phyloP scores from a whole-genome alignment of 139 green algal genomes.

The Zygnema circumcarinatum region DNA sequence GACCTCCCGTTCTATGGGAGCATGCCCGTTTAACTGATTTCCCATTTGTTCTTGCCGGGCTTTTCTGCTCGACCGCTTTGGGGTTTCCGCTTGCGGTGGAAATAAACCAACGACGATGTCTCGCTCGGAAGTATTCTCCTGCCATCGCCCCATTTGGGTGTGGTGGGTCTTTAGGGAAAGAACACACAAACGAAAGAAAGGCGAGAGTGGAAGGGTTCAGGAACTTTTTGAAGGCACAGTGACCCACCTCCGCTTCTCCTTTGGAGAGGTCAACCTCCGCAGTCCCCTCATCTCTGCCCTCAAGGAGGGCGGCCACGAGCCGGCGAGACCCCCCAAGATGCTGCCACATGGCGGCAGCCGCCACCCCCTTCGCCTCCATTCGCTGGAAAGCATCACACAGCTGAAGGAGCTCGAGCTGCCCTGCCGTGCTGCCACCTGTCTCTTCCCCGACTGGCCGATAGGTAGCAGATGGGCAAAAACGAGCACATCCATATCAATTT shows the following conservation, averaged over 20 bases:
- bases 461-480: neutral
- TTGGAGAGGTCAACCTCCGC: neutral
- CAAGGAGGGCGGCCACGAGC: slow-evolving; percentile 16
- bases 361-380: slow-evolving; percentile 15
- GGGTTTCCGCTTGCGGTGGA: neutral
- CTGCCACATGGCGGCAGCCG: slow-evolving; percentile 32
- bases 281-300: neutral
- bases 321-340: slow-evolving; percentile 5
- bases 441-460: neutral
- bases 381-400: slow-evolving; percentile 19
- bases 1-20: neutral
- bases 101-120: neutral
- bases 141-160: too few relatives aligned
- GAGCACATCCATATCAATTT: too few relatives aligned
- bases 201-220: neutral
- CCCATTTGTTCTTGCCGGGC: neutral
- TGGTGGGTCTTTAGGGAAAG: neutral
- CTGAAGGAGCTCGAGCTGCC: neutral
- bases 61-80: neutral
- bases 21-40: neutral
- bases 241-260: neutral
- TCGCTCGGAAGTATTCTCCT: neutral
- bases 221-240: neutral
- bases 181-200: neutral
- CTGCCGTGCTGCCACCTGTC: neutral